Conservation (phyloP, 176 grass and related monocot genomes). For the Zoysia pacifica region DNA sequence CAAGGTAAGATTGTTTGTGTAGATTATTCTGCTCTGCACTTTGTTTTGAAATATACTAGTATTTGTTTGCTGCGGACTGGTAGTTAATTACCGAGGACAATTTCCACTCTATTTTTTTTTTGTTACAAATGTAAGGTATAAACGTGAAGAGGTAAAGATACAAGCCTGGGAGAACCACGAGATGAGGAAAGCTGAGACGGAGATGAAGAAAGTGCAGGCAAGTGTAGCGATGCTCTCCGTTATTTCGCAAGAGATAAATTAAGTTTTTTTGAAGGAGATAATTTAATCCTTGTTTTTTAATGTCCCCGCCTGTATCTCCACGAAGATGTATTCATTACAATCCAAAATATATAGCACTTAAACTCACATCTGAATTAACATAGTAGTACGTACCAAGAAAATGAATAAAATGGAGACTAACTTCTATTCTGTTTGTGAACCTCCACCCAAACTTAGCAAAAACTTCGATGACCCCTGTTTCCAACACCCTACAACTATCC, state of each 20-base stretch:
- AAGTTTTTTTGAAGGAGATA: no score
- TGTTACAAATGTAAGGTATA: conserved; percentile 55
- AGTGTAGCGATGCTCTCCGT: not conserved
- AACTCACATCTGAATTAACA: no score
- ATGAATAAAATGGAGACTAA: no score
- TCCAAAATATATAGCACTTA: no score
- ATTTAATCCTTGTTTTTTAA: no score
- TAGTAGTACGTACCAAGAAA: no score
- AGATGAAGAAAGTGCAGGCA: conserved; percentile 89
- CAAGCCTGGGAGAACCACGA: conserved; percentile 98
- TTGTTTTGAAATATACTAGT: not conserved
- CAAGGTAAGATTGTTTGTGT: conserved; percentile 44
- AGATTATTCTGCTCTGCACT: not conserved
- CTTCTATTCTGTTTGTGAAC: no score
- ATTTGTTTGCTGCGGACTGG: not conserved
- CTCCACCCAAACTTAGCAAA: no score
- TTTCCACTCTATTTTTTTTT: not conserved
- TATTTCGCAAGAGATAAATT: not conserved
- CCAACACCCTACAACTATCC: no score
- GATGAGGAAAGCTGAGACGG: conserved; percentile 78
- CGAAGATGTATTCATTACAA: no score
- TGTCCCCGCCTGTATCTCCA: no score
- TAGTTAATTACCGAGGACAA: not conserved
- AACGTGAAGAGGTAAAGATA: conserved; percentile 85
- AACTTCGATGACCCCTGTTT: no score